These are phyloP conservation scores for Eutrema yunnanense DNA, from an alignment of 345 rosid genomes.

Conservation along the genomic window DNA sequence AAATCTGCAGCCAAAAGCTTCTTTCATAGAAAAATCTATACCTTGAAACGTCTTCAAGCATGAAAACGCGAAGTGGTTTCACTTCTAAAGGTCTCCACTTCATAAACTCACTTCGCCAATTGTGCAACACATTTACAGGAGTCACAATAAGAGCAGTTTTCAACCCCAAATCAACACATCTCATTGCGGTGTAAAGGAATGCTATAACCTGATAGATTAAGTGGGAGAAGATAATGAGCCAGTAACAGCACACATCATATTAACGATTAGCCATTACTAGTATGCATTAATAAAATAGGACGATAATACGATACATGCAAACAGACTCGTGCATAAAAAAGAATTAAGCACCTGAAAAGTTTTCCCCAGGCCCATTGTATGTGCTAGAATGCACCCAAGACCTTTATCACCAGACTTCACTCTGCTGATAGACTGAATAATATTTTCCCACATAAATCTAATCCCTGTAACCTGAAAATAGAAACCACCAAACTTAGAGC, in stretches of 20 bases:
- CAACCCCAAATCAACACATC: conserved; percentile 81
- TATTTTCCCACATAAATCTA: conserved; percentile 98
- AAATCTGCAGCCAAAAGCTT: not conserved
- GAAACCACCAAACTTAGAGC: conserved; percentile 23
- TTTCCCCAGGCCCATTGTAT: conserved; percentile 99
- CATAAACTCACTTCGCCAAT: conserved; percentile 89
- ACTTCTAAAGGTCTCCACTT: conserved; percentile 96
- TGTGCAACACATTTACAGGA: conserved; percentile 98
- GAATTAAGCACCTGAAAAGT: conserved; percentile 75
- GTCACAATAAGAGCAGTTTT: conserved; percentile 88
- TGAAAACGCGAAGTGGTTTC: conserved; percentile 79
- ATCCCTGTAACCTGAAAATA: conserved; percentile 83
- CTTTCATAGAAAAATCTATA: conserved; percentile 20
- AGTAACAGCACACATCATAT: conserved; percentile 17
- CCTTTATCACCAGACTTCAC: conserved; percentile 94
- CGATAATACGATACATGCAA: not conserved
- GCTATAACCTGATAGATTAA: conserved; percentile 76
- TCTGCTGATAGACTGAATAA: conserved; percentile 75
- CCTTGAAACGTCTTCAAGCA: conserved; percentile 98
- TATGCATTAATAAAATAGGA: not conserved
- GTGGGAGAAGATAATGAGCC: conserved; percentile 3
- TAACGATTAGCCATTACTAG: not conserved
- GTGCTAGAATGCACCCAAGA: conserved; percentile 98
- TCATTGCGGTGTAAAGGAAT: conserved; percentile 93
- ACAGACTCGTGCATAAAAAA: conserved; percentile 1